Evolutionary conservation across 176 grass and related monocot genomes (phyloP), one percentile per base, ranked within the genome.

Genomic region (Ampelocalamus luodianensis): DNA sequence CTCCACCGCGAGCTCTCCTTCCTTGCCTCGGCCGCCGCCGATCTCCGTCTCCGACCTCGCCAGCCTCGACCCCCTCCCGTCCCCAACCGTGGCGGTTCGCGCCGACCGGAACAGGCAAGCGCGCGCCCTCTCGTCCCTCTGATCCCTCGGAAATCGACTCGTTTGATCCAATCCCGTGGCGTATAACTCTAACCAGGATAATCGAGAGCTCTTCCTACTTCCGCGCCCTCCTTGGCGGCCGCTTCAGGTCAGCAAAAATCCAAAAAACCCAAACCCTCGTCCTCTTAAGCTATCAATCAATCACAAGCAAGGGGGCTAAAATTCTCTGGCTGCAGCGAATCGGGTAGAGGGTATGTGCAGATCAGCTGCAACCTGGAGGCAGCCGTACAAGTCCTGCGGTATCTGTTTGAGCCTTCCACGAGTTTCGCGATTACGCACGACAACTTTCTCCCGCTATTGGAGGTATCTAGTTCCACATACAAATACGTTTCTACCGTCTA

Each of bases 201-300:
- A 82, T 91, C 76, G 71, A 91, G 13, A 86, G 82, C 59, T 94
- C 92, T 61, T 87, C 92, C 22, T 94, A 94, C 87, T 94, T 94
- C 83, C 87, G 87, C 58, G 87, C 84, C 4, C 89, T 94, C 45
- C 84, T 94, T 61, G 84, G 80, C 55, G 87, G 92, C 42, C 89
- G 81, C 80, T 94, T 94, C 89, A 91, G 89, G 92, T 94, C 4
- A 65, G 72, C 64, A 0, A 76, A 34, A 34, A 34, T 1, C 32
- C 32, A 34, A 68, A 34, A 68, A 44, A 0, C 22, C 39, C 50
- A 40, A 22, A 12, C 6, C 20, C 54, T 22, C 36, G 32, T 40
- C 34, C 3, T 49, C 23, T 56, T 36, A 34, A 34, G 32, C 32
- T 34, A 34, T 34, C 32, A 34, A 22, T 10, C 5, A 27, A 50